These are phyloP conservation scores for Wickerhamomyces sydowiorum DNA, from an alignment of 805 yeast species.

Conservation along the genomic window DNA sequence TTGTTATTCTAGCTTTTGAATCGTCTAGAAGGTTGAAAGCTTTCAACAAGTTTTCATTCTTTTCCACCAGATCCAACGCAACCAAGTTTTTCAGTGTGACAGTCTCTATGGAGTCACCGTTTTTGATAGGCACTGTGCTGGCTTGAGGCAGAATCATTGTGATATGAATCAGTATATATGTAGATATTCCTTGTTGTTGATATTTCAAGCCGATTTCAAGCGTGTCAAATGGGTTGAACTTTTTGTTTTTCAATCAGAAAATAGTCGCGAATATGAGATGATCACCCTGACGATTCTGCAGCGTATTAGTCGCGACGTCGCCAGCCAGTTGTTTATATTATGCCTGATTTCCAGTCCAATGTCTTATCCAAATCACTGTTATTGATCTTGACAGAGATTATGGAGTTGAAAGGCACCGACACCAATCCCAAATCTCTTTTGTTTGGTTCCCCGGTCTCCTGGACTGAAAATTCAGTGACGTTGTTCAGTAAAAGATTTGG, in stretches of 20 bases:
- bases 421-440: constrained; percentile 18
- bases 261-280: too few species aligned
- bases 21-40: constrained; percentile 18
- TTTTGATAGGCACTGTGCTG: constrained; percentile 11
- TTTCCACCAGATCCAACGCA: constrained; percentile 19
- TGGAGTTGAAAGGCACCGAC: constrained; percentile 15
- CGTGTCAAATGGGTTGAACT: not conserved
- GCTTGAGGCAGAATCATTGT: constrained; percentile 19
- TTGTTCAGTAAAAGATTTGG: constrained; percentile 20
- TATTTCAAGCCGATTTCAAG: too few species aligned
- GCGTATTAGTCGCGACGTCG: too few species aligned
- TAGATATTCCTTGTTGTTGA: not conserved
- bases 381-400: constrained; percentile 10
- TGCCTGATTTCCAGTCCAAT: constrained; percentile 11
- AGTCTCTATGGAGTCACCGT: constrained; percentile 12
- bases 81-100: constrained; percentile 22
- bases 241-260: not conserved
- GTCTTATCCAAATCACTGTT: constrained; percentile 15
- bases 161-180: not conserved
- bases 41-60: constrained; percentile 17
- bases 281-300: too few species aligned
- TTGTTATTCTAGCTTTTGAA: constrained; percentile 1
- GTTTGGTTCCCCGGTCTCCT: not conserved
- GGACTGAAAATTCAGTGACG: constrained; percentile 9
- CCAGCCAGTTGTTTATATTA: constrained; percentile 5